phyloP scores from a whole-genome alignment of 495 filamentous ascomycete species.

The Cairneyella variabilis region DNA sequence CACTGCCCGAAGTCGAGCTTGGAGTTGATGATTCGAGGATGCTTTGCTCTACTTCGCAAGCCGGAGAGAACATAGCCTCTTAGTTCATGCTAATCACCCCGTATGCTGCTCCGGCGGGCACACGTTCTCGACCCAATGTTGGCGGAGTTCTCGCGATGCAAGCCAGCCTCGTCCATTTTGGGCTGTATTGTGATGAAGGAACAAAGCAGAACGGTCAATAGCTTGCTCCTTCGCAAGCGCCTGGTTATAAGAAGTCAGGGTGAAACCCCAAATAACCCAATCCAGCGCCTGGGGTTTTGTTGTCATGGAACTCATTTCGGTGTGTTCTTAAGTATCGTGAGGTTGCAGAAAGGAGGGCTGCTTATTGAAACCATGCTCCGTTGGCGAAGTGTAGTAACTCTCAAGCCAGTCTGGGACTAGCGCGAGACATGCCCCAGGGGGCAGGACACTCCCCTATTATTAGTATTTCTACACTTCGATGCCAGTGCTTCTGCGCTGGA shows the following conservation, averaged over 20 bases:
- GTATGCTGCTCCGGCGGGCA: too few species aligned
- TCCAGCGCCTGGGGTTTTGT: background rate
- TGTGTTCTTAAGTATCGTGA: background rate
- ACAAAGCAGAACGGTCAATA: background rate
- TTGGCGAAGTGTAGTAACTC: background rate
- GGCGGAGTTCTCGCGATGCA: background rate
- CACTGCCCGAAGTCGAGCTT: background rate
- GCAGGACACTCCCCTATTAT: too few species aligned
- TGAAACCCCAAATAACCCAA: background rate
- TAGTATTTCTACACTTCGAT: too few species aligned
- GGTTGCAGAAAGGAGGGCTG: too few species aligned
- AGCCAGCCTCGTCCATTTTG: background rate
- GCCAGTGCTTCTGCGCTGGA: too few species aligned
- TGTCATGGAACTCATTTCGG: background rate
- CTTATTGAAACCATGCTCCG: background rate
- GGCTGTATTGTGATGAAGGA: background rate
- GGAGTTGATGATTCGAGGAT: background rate
- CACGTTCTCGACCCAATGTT: too few species aligned
- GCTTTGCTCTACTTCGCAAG: background rate
- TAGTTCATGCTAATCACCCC: too few species aligned
- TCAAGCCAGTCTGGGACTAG: background rate
- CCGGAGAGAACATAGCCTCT: too few species aligned
- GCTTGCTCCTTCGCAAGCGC: background rate
- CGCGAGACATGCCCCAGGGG: too few species aligned
- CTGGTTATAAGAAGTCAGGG: background rate